A percentile compares a stretch with the other conserved stretches of the same genome.
These are phyloP conservation scores for Emergomyces africanus DNA, from an alignment of 2,329 filamentous ascomycete genomes.

Conservation along the genomic window DNA sequence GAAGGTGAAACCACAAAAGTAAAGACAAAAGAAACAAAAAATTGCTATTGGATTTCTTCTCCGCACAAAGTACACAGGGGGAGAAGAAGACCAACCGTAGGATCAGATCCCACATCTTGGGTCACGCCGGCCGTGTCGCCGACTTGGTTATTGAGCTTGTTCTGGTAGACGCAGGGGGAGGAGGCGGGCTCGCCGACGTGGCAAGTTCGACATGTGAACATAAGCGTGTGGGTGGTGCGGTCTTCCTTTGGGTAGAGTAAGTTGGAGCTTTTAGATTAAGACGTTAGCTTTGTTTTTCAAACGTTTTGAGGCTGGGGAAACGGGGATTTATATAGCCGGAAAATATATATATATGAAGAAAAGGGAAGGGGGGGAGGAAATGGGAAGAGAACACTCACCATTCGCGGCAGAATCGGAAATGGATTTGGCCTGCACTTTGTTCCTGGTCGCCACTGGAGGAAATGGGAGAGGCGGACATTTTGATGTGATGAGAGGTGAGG, in stretches of 20 bases:
- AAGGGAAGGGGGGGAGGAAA: background rate
- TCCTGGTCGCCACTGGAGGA: slow-evolving; percentile 27
- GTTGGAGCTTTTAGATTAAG: slow-evolving; percentile 61
- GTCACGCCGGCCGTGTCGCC: slow-evolving; percentile 96
- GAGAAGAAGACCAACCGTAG: slow-evolving; percentile 68
- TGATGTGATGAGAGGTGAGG: background rate
- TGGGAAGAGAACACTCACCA: slow-evolving; percentile 43
- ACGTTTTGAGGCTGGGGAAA: too few relatives aligned
- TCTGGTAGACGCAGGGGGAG: slow-evolving; percentile 89
- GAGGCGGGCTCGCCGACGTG: slow-evolving; percentile 77
- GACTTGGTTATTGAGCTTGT: slow-evolving; percentile 79
- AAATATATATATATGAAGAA: too few relatives aligned
- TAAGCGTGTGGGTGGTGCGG: slow-evolving; percentile 64
- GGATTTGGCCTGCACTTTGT: slow-evolving; percentile 57
- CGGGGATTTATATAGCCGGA: too few relatives aligned
- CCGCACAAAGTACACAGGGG: slow-evolving; percentile 48
- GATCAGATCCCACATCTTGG: slow-evolving; percentile 92
- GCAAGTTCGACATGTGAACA: slow-evolving; percentile 94
- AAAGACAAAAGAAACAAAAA: background rate
- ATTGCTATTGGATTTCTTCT: slow-evolving; percentile 36
- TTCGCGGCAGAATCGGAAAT: slow-evolving; percentile 96
- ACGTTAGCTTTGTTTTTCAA: slow-evolving; percentile 12
- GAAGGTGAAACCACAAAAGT: background rate
- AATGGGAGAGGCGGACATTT: slow-evolving; percentile 32
- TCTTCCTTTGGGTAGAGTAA: slow-evolving; percentile 97